A percentile compares a stretch with the other conserved stretches of the same genome.
Conservation (phyloP, 1,284 basidiomycete species). For the Neolentinus lepideus region DNA sequence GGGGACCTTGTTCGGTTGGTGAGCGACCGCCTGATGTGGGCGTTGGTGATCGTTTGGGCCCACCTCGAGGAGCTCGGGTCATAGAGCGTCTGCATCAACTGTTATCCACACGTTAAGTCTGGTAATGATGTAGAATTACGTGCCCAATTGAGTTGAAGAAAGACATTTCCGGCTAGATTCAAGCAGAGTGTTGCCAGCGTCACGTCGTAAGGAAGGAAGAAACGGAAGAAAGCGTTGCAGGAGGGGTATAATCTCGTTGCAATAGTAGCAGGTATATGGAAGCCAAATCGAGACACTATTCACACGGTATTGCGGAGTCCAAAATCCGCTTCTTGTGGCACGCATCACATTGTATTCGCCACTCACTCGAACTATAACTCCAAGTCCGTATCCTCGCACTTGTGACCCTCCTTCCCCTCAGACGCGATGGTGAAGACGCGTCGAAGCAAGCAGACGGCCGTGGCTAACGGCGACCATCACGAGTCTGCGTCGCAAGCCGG, state of each 20-base stretch:
- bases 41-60: conserved; percentile 60
- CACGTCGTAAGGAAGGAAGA: not conserved
- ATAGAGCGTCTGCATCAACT: conserved; percentile 52
- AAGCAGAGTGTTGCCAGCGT: not conserved
- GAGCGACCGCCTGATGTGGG: conserved; percentile 59
- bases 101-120: conserved; percentile 2
- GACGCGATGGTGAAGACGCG: not conserved
- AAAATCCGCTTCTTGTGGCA: no score
- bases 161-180: conserved; percentile 38
- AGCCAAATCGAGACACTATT: no score
- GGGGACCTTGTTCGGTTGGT: conserved; percentile 34
- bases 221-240: not conserved
- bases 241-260: not conserved
- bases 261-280: not conserved
- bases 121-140: conserved; percentile 22
- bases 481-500: not conserved
- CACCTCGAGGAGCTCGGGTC: conserved; percentile 44
- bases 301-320: no score
- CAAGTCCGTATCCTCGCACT: not conserved
- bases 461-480: not conserved
- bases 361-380: not conserved
- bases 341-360: not conserved
- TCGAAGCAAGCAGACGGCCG: not conserved
- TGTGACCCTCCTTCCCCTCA: not conserved
- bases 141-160: conserved; percentile 77